Percentiles rank a stretch among this genome's conserved stretches.
Evolutionary conservation across 2,329 filamentous ascomycete genomes (phyloP).

Genomic region (Paecilomyces variotii): DNA sequence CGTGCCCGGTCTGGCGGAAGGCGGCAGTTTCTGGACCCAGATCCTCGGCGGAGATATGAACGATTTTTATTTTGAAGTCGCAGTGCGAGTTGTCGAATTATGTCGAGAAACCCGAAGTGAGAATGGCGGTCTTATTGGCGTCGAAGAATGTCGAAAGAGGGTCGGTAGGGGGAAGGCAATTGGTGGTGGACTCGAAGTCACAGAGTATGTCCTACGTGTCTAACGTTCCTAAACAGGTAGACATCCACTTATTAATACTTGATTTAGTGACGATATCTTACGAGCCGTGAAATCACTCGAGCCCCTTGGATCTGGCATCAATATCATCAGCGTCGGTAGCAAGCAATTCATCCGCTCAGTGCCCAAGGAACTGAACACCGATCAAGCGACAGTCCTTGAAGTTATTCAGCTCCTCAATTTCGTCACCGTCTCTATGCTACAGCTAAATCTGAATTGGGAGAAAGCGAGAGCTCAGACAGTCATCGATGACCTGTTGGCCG

Average conservation of each 20-base stretch:
- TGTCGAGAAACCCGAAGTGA: slow-evolving; percentile 78
- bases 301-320: slow-evolving; percentile 82
- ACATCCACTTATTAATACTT: not conserved
- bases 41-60: slow-evolving; percentile 86
- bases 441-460: slow-evolving; percentile 80
- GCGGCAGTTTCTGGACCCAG: slow-evolving; percentile 80
- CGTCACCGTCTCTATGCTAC: slow-evolving; percentile 81
- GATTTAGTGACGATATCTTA: slow-evolving; percentile 69
- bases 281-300: slow-evolving; percentile 79
- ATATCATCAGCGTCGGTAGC: slow-evolving; percentile 72
- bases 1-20: slow-evolving; percentile 25
- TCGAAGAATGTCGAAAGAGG: slow-evolving; percentile 69
- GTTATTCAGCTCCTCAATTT: slow-evolving; percentile 84
- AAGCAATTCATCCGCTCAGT: slow-evolving; percentile 85
- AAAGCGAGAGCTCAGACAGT: slow-evolving; percentile 77
- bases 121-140: slow-evolving; percentile 84
- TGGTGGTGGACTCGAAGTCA: slow-evolving; percentile 67
- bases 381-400: slow-evolving; percentile 88
- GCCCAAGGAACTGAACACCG: slow-evolving; percentile 88
- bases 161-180: slow-evolving; percentile 67
- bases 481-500: slow-evolving; percentile 78
- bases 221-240: not conserved
- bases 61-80: slow-evolving; percentile 97
- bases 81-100: slow-evolving; percentile 89
- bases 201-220: slow-evolving; percentile 50